A percentile compares a stretch with the other conserved stretches of the same genome.
Evolutionary conservation across 1,284 basidiomycete species (phyloP).

Genomic region (Ustilago bromivora): DNA sequence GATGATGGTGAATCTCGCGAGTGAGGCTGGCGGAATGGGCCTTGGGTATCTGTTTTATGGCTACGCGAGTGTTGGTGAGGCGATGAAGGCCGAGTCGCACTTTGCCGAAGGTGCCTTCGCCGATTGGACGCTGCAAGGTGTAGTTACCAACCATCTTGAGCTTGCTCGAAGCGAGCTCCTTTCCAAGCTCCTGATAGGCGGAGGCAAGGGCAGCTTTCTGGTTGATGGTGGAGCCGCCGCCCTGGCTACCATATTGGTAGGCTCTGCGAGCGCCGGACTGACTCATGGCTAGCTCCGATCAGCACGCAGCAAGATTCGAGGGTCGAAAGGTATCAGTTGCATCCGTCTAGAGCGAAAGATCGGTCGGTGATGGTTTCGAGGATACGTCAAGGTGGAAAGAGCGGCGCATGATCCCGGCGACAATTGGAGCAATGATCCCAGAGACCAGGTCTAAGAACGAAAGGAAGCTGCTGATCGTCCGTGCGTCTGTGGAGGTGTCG

Average conservation of each 20-base stretch:
- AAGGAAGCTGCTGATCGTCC: not conserved
- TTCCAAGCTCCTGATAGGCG: constrained; percentile 96
- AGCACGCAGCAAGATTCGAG: constrained; percentile 1
- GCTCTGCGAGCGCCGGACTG: constrained; percentile 32
- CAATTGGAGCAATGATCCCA: not conserved
- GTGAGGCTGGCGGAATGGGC: constrained; percentile 80
- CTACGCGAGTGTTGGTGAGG: constrained; percentile 77
- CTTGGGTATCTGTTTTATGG: constrained; percentile 98
- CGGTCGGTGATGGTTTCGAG: not conserved
- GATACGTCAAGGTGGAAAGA: not conserved
- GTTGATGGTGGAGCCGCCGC: constrained; percentile 51
- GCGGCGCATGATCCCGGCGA: constrained; percentile 18
- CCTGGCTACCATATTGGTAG: constrained; percentile 21
- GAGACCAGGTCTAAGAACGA: not conserved
- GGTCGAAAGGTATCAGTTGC: not conserved
- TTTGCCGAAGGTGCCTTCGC: constrained; percentile 92
- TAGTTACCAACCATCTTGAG: constrained; percentile 94
- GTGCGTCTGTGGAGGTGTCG: not conserved
- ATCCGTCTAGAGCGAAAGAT: constrained; percentile 2
- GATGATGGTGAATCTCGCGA: constrained; percentile 97
- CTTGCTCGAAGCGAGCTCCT: constrained; percentile 88
- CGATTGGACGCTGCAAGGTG: constrained; percentile 92
- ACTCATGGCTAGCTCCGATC: constrained; percentile 20
- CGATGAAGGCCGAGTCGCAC: constrained; percentile 92
- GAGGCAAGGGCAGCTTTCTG: constrained; percentile 75